These are phyloP conservation scores for Lentinula novae-zelandiae DNA, from an alignment of 1,284 basidiomycete genomes.

Conservation along the genomic window DNA sequence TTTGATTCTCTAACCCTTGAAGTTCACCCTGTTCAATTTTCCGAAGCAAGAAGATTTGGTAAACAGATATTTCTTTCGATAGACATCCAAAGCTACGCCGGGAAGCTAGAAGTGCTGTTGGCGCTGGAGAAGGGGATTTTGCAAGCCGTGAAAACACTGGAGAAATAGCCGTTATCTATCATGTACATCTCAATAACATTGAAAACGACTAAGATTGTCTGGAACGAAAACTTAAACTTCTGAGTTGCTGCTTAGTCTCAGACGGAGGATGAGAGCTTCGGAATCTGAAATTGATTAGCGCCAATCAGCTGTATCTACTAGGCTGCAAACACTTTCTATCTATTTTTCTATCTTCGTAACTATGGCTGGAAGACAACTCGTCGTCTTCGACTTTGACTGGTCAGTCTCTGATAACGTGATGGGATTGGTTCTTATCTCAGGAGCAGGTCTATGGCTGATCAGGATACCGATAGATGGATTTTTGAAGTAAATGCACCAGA, in stretches of 20 bases:
- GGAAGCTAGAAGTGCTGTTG: constrained; percentile 38
- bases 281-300: background rate
- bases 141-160: constrained; percentile 35
- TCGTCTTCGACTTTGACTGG: constrained; percentile 99
- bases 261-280: no score
- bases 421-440: background rate
- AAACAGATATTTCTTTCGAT: constrained; percentile 71
- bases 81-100: constrained; percentile 52
- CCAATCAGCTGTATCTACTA: background rate
- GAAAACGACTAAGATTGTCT: no score
- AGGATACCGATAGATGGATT: constrained; percentile 96
- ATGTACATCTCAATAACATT: background rate
- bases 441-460: constrained; percentile 83
- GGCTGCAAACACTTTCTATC: background rate
- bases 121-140: constrained; percentile 59
- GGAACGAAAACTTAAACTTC: no score
- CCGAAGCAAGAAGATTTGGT: constrained; percentile 54
- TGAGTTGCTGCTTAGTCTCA: no score
- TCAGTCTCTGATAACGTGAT: constrained; percentile 29
- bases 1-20: constrained; percentile 5
- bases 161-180: background rate
- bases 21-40: background rate
- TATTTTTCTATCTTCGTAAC: background rate
- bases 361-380: constrained; percentile 63
- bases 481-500: constrained; percentile 90